phyloP scores from a whole-genome alignment of 768 basidiomycete genomes.

The Gloeophyllum trabeum region DNA sequence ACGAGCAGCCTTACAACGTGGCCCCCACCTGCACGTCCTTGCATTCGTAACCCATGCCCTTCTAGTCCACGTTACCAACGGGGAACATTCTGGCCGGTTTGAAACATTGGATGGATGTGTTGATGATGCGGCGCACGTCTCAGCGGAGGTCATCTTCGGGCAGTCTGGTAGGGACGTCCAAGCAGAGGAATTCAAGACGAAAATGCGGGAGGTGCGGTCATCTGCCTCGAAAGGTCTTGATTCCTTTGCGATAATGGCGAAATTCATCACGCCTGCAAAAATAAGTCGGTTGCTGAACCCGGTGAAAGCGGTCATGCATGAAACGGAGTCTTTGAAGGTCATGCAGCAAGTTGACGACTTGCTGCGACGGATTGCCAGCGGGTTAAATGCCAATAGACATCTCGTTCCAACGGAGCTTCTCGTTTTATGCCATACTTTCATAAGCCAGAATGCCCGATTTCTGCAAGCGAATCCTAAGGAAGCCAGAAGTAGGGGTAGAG shows the following conservation, averaged over 20 bases:
- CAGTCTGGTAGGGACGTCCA: conserved; percentile 85
- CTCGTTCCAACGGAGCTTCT: conserved; percentile 63
- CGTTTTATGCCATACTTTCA: conserved; percentile 76
- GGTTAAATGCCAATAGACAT: conserved; percentile 74
- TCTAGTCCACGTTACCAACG: conserved; percentile 67
- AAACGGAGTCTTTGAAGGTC: conserved; percentile 69
- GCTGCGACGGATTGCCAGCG: conserved; percentile 68
- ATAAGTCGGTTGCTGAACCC: conserved; percentile 72
- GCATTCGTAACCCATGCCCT: conserved; percentile 78
- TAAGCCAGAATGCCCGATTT: conserved; percentile 86
- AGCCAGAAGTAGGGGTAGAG: conserved; percentile 18
- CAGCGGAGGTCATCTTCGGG: conserved; percentile 88
- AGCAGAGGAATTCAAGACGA: conserved; percentile 87
- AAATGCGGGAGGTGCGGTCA: conserved; percentile 82
- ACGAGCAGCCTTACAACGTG: conserved; percentile 73
- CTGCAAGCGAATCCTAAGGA: conserved; percentile 43
- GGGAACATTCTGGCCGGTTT: conserved; percentile 43
- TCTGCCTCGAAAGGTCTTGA: conserved; percentile 81
- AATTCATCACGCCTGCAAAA: conserved; percentile 62
- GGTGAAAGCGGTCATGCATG: conserved; percentile 73
- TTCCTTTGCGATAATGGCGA: conserved; percentile 73
- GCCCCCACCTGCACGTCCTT: conserved; percentile 89
- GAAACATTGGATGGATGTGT: conserved; percentile 64
- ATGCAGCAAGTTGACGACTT: conserved; percentile 86
- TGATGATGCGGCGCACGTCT: conserved; percentile 67